Conservation (phyloP, 306 rosid genomes). For the Lathyrus oleraceus region DNA sequence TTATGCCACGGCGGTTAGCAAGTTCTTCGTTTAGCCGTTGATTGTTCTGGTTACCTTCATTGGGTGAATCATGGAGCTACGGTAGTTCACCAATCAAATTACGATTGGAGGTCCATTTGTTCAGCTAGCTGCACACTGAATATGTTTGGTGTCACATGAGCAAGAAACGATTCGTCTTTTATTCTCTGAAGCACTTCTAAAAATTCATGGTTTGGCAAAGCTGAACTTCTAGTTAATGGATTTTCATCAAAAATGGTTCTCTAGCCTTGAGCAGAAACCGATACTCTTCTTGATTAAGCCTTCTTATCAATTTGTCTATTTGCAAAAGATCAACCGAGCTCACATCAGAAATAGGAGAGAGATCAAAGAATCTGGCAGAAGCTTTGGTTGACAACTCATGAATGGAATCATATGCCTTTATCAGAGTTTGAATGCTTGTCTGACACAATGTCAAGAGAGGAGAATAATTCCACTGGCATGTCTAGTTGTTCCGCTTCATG, state of each 20-base stretch:
- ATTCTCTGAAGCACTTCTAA: conserved; percentile 56
- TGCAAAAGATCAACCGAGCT: conserved; percentile 53
- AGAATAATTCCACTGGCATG: too few species aligned
- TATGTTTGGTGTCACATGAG: conserved; percentile 58
- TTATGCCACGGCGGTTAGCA: too few species aligned
- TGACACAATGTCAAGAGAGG: too few species aligned
- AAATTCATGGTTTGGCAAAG: conserved; percentile 39
- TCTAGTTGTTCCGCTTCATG: too few species aligned
- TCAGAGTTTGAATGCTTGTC: too few species aligned
- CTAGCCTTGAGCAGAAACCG: conserved; percentile 53
- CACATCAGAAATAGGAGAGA: too few species aligned
- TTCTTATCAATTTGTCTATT: conserved; percentile 54
- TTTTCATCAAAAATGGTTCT: conserved; percentile 39
- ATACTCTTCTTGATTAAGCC: conserved; percentile 62
- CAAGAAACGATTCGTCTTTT: conserved; percentile 72
- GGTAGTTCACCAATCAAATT: conserved; percentile 63
- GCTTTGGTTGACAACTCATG: too few species aligned
- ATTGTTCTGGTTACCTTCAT: conserved; percentile 57
- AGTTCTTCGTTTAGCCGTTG: conserved; percentile 66
- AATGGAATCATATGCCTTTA: too few species aligned
- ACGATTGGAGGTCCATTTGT: conserved; percentile 57
- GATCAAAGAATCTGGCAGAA: too few species aligned
- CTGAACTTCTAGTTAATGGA: too few species aligned
- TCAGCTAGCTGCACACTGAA: conserved; percentile 61
- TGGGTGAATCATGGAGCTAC: conserved; percentile 48